Base-by-base conservation (phyloP, 768 basidiomycete species). In the Boletus sensibilis region DNA sequence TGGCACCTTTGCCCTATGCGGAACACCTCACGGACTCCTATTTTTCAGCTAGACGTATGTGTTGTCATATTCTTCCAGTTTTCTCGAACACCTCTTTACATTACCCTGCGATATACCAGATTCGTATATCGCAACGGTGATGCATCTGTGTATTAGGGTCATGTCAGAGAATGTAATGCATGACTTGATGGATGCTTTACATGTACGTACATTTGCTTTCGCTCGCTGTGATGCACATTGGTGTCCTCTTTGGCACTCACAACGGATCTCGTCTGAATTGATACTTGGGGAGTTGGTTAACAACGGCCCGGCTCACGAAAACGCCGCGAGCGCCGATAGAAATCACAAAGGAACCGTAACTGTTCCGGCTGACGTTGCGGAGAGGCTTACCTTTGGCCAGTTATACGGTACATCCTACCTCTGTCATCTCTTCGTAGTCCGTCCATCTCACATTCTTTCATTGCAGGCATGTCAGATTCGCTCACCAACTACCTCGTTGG, bases 221-320 rank as follows among this genome's bases (percentile, higher is more conserved):
- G n/a, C n/a, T n/a, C n/a, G n/a, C n/a, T n/a, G n/a, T n/a, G n/a
- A n/a, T n/a, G n/a, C n/a, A n/a, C 35, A 43, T 94, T 14, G 88
- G 82, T 2, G 83, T 92, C 14, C 73, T 94, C 2, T 94, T 97
- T 61, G 94, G 88, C 1, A 94, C 94, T 21, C 94, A 96, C 60
- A 96, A 96, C 66, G 84, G 79, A 74, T 75, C 27, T 91, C 88
- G 55, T 85, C 82, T 58, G 74, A 79, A 23, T 64, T 81, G 46
- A 78, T 96, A 44, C 64, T 93, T 29, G 75, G 79, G 8, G 82
- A 83, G 62, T 72, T 96, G 33, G 79, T 83, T 1, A 62, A 67
- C 38, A 74, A 73, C 27, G 86, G 84, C 9, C 69, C 95, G 20
- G 71, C 69, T 49, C 70, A 63, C 13, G 64, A 53, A 44, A 62